Evolutionary conservation across 2,329 filamentous ascomycete genomes (phyloP), one percentile per base, ranked within the genome.

Genomic region (Helotiales sp.): DNA sequence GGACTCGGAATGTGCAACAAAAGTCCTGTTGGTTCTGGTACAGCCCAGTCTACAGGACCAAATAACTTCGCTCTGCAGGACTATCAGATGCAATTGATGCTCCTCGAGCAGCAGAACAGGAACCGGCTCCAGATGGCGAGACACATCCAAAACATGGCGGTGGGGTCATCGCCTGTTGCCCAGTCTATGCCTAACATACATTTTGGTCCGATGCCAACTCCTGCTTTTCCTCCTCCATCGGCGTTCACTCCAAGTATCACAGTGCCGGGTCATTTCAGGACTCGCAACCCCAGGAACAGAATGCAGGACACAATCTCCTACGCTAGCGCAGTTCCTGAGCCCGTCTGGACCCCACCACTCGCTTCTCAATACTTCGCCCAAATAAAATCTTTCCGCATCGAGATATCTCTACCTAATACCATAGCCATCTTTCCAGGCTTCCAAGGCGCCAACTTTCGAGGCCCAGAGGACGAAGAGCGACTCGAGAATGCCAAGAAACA

Each of bases 31-130:
- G 5, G 2, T 8, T 25, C 5, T 4, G 3, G 22, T 17, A 10
- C 17, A 12, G 9, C 19, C 19, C 40, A 25, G 17, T 9, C 5
- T 42, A 22, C 9, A 13, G 6, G 38, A 6, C 22, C 19, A 3
- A 67, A 67, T 73, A 93, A 91, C 71, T 89, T 93, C 71, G 90
- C 90, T 22, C 79, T 93, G 46, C 89, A 93, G 73, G 90, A 95
- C 72, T 93, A 93, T 68, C 90, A 93, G 76, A 93, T 93, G 89
- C 90, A 93, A 72, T 76, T 93, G 70, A 93, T 93, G 90, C 76
- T 93, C 49, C 81, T 93, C 15, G 90, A 93, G 74, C 90, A 93
- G 74, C 89, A 93, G 74, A 93, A 93, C 68, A 93, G 93, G 79
- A 93, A 91, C 74, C 81, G 90, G 17, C 79, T 93, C 49, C 85